Base-by-base conservation (phyloP, 2,329 filamentous ascomycete species). In the Fusarium vanettenii region DNA sequence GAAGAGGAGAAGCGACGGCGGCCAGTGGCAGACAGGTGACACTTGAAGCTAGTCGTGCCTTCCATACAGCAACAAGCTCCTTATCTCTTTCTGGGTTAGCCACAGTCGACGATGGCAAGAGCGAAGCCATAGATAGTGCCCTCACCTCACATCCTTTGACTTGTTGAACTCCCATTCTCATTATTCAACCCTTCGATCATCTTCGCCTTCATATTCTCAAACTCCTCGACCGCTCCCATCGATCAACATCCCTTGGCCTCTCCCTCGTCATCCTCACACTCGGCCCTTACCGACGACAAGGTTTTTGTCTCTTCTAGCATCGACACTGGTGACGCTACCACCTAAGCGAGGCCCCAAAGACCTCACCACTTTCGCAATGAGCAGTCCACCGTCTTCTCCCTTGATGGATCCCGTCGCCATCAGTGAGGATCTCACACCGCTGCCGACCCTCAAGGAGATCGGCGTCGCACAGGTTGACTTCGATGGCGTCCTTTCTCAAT, bases 401-500 rank as follows among this genome's bases (percentile, higher is more conserved):
- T 85, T 86, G 70, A 84, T 89, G 79, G 86, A 86, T 57, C 86
- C 88, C 18, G 81, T 90, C 64, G 82, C 81, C 18, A 83, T 92
- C 71, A 88, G 87, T 71, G 86, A 88, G 72, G 88, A 89, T 71
- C 78, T 92, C 27, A 84, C 89, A n/a, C 89, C 90, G n/a, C 83
- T 92, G 14, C 90, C 90, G 20, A 83, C 80, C 39, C 89, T 90
- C 84, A 92, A 91, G 81, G 79, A 84, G 1, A 87, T 89, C 20
- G 86, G 86, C 57, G 88, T 87, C 59, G 86, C 85, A 18, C 82
- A 82, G 29, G 83, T 91, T 62, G 86, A 89, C 78, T 97, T 98
- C 80, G 92, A 93, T 72, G 93, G 94, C 43, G 88, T 97, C 62
- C 87, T 98, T 37, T 83, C 87, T 22, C 85, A 89, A 57, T 92